Conservation (phyloP, 495 filamentous ascomycete species). For the Hyphodiscus hymeniophilus region DNA sequence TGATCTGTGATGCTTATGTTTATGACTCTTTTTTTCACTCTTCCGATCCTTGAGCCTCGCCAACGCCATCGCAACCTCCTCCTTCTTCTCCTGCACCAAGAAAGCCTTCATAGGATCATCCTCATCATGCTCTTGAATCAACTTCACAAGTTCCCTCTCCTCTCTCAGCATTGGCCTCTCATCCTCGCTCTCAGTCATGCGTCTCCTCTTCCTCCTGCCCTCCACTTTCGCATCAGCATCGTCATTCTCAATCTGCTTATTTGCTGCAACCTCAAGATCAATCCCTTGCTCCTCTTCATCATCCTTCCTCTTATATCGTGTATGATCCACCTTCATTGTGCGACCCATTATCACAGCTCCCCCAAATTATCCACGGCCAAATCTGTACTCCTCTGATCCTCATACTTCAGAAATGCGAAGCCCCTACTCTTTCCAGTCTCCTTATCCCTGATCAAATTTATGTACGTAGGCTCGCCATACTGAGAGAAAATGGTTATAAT, state of each 20-base stretch:
- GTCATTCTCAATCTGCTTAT: slow-evolving; percentile 26
- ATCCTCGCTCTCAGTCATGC: slow-evolving; percentile 24
- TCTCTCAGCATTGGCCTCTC: slow-evolving; percentile 41
- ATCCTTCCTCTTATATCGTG: slow-evolving; percentile 79
- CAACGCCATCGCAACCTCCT: slow-evolving; percentile 68
- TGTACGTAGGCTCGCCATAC: slow-evolving; percentile 85
- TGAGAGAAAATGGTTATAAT: slow-evolving; percentile 96
- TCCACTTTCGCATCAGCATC: slow-evolving; percentile 15
- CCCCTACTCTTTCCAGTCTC: slow-evolving; percentile 91
- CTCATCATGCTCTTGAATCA: slow-evolving; percentile 78
- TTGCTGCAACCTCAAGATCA: slow-evolving; percentile 19
- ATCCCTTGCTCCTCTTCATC: slow-evolving; percentile 68
- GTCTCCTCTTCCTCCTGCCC: slow-evolving; percentile 26
- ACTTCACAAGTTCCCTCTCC: slow-evolving; percentile 66
- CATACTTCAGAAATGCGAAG: slow-evolving; percentile 95
- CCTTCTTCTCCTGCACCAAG: slow-evolving; percentile 79
- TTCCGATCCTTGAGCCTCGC: slow-evolving; percentile 35
- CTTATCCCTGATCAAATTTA: slow-evolving; percentile 87
- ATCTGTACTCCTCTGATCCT: slow-evolving; percentile 94
- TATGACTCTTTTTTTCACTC: slow-evolving; percentile 37
- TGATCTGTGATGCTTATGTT: slow-evolving; percentile 41
- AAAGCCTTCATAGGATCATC: slow-evolving; percentile 97
- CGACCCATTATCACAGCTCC: slow-evolving; percentile 78
- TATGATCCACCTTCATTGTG: slow-evolving; percentile 82
- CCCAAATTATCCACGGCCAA: slow-evolving; percentile 93